These are phyloP conservation scores for Boletales sp. DNA, from an alignment of 768 basidiomycete genomes.

Conservation along the genomic window DNA sequence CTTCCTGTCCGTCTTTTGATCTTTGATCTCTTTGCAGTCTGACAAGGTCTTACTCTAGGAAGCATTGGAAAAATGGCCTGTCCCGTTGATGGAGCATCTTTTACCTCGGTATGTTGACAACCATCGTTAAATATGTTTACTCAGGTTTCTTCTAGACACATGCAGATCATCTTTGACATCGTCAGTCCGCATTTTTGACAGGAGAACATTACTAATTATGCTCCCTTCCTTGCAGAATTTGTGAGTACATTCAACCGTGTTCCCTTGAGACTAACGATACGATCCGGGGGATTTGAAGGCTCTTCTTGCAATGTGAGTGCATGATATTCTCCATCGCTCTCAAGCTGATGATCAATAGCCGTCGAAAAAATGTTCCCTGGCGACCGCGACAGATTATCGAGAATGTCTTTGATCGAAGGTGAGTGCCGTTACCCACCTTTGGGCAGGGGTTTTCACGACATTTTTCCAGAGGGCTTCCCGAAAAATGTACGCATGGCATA, in stretches of 20 bases:
- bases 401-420: slow-evolving; percentile 95
- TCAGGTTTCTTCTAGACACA: slow-evolving; percentile 45
- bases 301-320: slow-evolving; percentile 65
- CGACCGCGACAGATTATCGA: slow-evolving; percentile 70
- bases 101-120: slow-evolving; percentile 59
- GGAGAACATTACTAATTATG: slow-evolving; percentile 14
- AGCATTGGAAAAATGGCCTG: slow-evolving; percentile 89
- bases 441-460: not conserved
- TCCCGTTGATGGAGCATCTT: slow-evolving; percentile 80
- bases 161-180: slow-evolving; percentile 92
- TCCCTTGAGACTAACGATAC: not conserved
- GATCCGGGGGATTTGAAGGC: slow-evolving; percentile 7
- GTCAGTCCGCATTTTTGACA: slow-evolving; percentile 40
- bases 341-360: slow-evolving; percentile 35
- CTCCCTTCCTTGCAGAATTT: slow-evolving; percentile 31
- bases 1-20: slow-evolving; percentile 57
- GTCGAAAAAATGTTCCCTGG: slow-evolving; percentile 90
- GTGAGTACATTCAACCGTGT: slow-evolving; percentile 15
- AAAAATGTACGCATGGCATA: slow-evolving; percentile 90
- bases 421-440: slow-evolving; percentile 1
- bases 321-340: not conserved
- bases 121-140: not conserved
- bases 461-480: slow-evolving; percentile 66
- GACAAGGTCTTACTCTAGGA: slow-evolving; percentile 41
- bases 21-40: not conserved